Evolutionary conservation across 2,329 filamentous ascomycete genomes (phyloP), one percentile per base, ranked within the genome.

Genomic region (Aspergillus quadrilineatus): DNA sequence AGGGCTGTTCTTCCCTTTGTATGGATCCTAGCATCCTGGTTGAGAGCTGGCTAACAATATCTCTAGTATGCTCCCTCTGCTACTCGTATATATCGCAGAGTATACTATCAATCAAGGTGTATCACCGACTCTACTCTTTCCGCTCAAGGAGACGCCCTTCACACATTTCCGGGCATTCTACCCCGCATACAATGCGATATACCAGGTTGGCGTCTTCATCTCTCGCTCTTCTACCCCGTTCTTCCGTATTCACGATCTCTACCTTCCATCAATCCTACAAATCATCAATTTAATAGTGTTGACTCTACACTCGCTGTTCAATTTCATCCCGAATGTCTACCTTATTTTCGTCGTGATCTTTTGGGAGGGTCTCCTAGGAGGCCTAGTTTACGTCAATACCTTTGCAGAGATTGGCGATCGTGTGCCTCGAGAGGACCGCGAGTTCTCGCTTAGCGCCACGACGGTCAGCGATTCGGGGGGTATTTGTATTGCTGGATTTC

Each of bases 91-190:
- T 72, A 84, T 97, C 36, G 91, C 92, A 55, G 94, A 99, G 77
- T 99, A 99, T 72, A 95, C 90, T 54, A 97, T 97, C 74, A 97
- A 97, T 76, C 92, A 96, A 77, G 93, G 92, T 36, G 91, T 97
- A 0, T 82, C 91, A 0, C 93, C 94, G 0, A 96, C 92, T 0
- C 79, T 97, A 0, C 83, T 99, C 4, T 99, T 96, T 69, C 91
- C 92, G 0, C 79, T 97, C 0, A 69, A 80, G 1, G 75, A 82
- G 9, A 88, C 89, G 1, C 94, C 94, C 0, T 97, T 97, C 71
- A 76, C 79, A 32, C 84, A 90, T 63, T 94, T 87, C 70, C 87
- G 93, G 41, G 88, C 87, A 32, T 97, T 97, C 72, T 99, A 99
- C 68, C 92, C 93, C 0, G 90, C 93, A 60, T 99, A 99, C 73